Percentiles rank a stretch among this genome's conserved stretches.
phyloP scores from a whole-genome alignment of 2,329 filamentous ascomycete species.

The Cordyceps cicadae region DNA sequence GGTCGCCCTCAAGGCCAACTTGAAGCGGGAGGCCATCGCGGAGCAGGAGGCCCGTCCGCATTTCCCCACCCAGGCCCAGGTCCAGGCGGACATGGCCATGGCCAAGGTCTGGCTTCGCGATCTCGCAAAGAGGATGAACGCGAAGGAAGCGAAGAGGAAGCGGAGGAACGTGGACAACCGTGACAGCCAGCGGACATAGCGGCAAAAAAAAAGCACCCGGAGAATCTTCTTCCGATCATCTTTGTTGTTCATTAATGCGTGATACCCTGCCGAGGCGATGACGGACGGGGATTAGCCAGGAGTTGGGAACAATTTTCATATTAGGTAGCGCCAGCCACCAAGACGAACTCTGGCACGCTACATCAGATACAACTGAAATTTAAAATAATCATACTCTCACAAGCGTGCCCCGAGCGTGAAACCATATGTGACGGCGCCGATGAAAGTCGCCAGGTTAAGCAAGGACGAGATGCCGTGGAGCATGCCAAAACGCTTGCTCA shows the following conservation, averaged over 20 bases:
- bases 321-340: neutral
- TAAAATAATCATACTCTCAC: neutral
- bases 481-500: constrained; percentile 72
- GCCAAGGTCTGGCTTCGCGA: constrained; percentile 40
- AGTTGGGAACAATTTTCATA: neutral
- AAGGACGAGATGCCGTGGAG: constrained; percentile 77
- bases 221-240: neutral
- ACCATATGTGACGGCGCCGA: constrained; percentile 69
- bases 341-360: neutral
- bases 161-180: constrained; percentile 14
- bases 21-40: constrained; percentile 13
- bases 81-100: constrained; percentile 34
- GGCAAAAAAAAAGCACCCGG: neutral
- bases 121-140: neutral
- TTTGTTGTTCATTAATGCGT: neutral
- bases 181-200: no score
- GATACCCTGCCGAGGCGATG: neutral
- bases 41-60: constrained; percentile 15
- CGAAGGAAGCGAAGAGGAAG: constrained; percentile 13
- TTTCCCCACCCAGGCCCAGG: constrained; percentile 20
- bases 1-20: constrained; percentile 26
- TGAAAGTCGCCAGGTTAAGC: constrained; percentile 64
- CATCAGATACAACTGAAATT: neutral
- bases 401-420: constrained; percentile 55
- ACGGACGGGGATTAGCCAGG: neutral